Conservation (phyloP, 768 basidiomycete species). For the Boletus barrowsii region DNA sequence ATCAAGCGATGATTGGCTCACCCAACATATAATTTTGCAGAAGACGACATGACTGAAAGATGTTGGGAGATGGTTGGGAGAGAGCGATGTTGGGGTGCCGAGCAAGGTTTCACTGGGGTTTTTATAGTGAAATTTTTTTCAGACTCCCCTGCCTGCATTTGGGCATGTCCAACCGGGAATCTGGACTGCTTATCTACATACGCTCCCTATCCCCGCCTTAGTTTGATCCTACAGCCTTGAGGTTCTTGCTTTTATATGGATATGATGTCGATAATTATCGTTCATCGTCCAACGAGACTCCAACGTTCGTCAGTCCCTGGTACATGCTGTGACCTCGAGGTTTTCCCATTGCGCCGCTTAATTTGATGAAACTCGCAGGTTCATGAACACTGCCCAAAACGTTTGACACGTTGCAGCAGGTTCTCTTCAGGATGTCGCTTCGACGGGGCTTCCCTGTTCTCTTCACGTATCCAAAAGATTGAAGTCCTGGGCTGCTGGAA, state of each 20-base stretch:
- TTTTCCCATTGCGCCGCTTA: neutral
- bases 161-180: slow-evolving; percentile 20
- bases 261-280: no score
- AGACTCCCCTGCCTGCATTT: slow-evolving; percentile 33
- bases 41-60: slow-evolving; percentile 26
- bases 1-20: slow-evolving; percentile 12
- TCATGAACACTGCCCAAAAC: neutral
- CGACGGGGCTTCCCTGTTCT: neutral
- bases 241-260: neutral
- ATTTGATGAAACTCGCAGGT: slow-evolving; percentile 1
- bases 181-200: slow-evolving; percentile 13
- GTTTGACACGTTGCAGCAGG: slow-evolving; percentile 1
- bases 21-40: slow-evolving; percentile 33
- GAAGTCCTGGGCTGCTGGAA: neutral
- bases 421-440: slow-evolving; percentile 3
- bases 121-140: slow-evolving; percentile 31
- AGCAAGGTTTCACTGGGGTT: slow-evolving; percentile 22
- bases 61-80: neutral
- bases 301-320: neutral
- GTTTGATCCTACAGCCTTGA: neutral
- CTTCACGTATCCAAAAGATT: neutral
- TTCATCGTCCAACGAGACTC: neutral
- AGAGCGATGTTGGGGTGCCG: slow-evolving; percentile 12
- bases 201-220: neutral
- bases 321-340: slow-evolving; percentile 15